Base-by-base conservation (phyloP, 805 yeast genomes). In the Grigorovia jiainica region DNA sequence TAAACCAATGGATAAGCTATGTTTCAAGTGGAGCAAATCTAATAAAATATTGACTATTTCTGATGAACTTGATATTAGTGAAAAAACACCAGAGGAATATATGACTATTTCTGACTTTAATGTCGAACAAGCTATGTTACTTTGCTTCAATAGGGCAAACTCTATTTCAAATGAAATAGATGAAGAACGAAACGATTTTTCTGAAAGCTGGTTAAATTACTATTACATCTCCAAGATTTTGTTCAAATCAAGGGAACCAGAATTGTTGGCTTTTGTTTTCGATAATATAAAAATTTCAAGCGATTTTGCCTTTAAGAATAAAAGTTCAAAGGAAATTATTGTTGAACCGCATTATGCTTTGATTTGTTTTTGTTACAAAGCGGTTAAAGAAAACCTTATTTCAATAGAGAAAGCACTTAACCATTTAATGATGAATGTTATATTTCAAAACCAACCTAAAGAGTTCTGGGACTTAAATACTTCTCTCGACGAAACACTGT, bases 301-400 rank as follows among this genome's bases (percentile, higher is more conserved):
- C 43, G 35, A 44, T 0, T 41, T 69, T 4, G 75, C 80, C 0
- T 47, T 53, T 7, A 58, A 53, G 6, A 30, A 35, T 7, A 53
- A 64, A 2, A 57, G 71, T 2, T 50, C 60, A 4, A 66, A 67
- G 38, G 92, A 82, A 32, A 71, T 73, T 1, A 65, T 80, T 2
- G 63, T 89, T 35, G 96, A 89, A 52, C 90, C 96, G 0, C 87
- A 82, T 54, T 87, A 87, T 53, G 67, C 69, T 35, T 57, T 82
- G 3, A 70, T 83, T 34, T 70, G 85, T 0, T 46, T 73, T 27
- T 53, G 75, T 5, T 79, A 72, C 62, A 87, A 87, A 55, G 70
- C 70, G 38, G 75, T 71, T 8, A 65, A 63, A 30, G 17, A 29
- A 0, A 71, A 60, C 0, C 41, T 55, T 15, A 17, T 84, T 0